Evolutionary conservation across 129 eudicot genomes (phyloP).

Genomic region (Apium graveolens): DNA sequence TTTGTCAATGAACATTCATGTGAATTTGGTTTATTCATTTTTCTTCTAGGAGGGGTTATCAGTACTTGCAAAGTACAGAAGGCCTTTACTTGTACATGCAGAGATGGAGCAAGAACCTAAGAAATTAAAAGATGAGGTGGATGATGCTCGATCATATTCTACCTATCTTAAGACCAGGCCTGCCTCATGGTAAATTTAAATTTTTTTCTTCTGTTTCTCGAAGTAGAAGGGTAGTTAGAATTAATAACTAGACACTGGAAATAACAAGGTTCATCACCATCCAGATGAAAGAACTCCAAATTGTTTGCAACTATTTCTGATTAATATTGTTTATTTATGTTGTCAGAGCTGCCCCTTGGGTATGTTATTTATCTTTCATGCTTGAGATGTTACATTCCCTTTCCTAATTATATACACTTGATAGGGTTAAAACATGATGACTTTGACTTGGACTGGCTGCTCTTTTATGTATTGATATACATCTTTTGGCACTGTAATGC

Average conservation of each 20-base stretch:
- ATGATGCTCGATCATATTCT: constrained; percentile 58
- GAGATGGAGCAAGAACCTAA: constrained; percentile 56
- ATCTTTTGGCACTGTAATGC: not conserved
- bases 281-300: not conserved
- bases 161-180: constrained; percentile 93
- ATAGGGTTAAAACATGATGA: not conserved
- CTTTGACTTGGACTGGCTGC: not conserved
- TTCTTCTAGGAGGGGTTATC: constrained; percentile 62
- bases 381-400: not conserved
- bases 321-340: not conserved
- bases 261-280: not conserved
- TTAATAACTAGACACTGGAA: not conserved
- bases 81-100: constrained; percentile 96
- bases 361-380: not conserved
- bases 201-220: not conserved
- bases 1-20: not conserved
- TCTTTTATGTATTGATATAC: not conserved
- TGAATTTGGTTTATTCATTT: not conserved
- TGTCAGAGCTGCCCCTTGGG: not conserved
- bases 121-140: constrained; percentile 23
- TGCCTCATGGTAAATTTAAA: constrained; percentile 50
- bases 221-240: not conserved
- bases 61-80: constrained; percentile 64
- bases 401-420: not conserved
- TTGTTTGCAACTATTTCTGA: not conserved